Evolutionary conservation across 225 moss, liverwort and hornwort species (phyloP).

Genomic region (Rhytidiadelphus loreus): DNA sequence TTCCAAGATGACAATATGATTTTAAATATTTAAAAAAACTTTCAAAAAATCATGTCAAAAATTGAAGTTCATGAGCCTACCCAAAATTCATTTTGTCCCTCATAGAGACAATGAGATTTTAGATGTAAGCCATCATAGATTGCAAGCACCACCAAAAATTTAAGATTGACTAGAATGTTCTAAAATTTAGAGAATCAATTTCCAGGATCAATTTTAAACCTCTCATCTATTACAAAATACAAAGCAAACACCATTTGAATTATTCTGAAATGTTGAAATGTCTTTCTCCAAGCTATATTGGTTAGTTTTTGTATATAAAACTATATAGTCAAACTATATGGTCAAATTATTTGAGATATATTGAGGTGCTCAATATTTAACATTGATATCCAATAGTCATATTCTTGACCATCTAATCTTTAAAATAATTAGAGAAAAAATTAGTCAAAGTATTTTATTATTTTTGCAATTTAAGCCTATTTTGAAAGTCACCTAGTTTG

Average conservation of each 20-base stretch:
- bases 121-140: fast-evolving
- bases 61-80: fast-evolving
- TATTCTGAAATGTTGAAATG: background rate
- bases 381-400: background rate
- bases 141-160: background rate
- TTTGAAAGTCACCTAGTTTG: background rate
- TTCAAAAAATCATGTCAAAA: background rate
- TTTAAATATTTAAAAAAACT: background rate
- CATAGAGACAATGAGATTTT: background rate
- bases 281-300: background rate
- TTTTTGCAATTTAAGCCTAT: no score
- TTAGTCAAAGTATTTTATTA: background rate
- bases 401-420: background rate
- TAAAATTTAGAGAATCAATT: background rate
- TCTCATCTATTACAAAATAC: background rate
- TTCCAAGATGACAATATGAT: fast-evolving
- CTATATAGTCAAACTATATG: background rate
- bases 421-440: background rate
- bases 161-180: background rate
- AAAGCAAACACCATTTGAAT: background rate
- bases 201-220: background rate
- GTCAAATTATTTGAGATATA: background rate
- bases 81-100: background rate
- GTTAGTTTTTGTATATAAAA: background rate
- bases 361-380: background rate